Evolutionary conservation across 495 filamentous ascomycete species (phyloP).

Genomic region (Trichocladium uniseriatum): DNA sequence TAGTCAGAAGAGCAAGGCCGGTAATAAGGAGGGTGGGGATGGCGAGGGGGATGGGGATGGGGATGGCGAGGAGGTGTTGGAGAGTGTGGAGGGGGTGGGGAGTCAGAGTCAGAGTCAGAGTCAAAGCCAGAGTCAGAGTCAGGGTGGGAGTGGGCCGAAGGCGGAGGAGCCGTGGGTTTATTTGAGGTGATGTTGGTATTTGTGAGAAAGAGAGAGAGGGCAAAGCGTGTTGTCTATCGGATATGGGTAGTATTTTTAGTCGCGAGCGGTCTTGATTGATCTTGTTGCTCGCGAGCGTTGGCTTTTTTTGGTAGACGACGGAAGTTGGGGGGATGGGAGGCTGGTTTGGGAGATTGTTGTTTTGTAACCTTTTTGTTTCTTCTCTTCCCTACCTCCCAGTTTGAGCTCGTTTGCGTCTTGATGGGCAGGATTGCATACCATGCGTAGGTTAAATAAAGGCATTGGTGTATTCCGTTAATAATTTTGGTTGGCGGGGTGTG

Average conservation of each 20-base stretch:
- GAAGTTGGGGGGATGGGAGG: not conserved
- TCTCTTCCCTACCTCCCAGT: too few species aligned
- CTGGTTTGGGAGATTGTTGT: not conserved
- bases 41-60: not conserved
- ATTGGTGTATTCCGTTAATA: not conserved
- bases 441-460: not conserved
- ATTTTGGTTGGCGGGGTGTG: too few species aligned
- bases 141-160: not conserved
- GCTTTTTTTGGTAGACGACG: not conserved
- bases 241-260: not conserved
- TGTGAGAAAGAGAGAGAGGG: not conserved
- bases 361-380: not conserved
- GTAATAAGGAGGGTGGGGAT: not conserved
- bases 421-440: conserved; percentile 2
- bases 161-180: conserved; percentile 11
- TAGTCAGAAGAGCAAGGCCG: conserved; percentile 17
- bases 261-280: not conserved
- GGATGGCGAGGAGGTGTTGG: not conserved
- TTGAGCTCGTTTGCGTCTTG: not conserved
- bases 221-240: not conserved
- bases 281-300: too few species aligned
- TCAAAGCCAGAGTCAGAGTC: not conserved
- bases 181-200: conserved; percentile 2
- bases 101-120: not conserved
- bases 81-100: conserved; percentile 4